Conservation (phyloP, 2,329 filamentous ascomycete species). For the Diplodia mutila region DNA sequence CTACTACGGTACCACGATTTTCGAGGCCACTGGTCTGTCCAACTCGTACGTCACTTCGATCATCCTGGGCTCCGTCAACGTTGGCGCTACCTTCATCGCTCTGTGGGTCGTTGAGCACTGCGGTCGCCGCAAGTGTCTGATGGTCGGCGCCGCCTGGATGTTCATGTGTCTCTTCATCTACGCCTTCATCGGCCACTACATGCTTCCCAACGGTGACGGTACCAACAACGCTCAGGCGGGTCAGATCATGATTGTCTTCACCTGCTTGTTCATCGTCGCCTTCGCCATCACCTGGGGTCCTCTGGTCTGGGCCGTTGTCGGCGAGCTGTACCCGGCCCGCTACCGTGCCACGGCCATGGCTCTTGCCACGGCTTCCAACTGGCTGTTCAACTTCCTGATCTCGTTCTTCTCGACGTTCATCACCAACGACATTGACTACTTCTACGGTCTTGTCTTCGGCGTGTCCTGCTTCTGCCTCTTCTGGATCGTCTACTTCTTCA, state of each 20-base stretch:
- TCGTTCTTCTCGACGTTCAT: slow-evolving; percentile 82
- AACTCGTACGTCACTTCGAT: slow-evolving; percentile 53
- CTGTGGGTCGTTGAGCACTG: slow-evolving; percentile 53
- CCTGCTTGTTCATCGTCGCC: slow-evolving; percentile 68
- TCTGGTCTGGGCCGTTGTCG: slow-evolving; percentile 70
- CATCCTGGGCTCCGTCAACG: slow-evolving; percentile 54
- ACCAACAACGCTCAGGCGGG: slow-evolving; percentile 52
- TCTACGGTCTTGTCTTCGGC: slow-evolving; percentile 77
- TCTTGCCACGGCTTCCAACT: slow-evolving; percentile 50
- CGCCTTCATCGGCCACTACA: slow-evolving; percentile 51
- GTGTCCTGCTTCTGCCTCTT: slow-evolving; percentile 69
- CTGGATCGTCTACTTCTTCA: slow-evolving; percentile 74
- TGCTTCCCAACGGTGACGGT: slow-evolving; percentile 40
- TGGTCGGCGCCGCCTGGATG: slow-evolving; percentile 53
- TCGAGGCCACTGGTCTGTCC: slow-evolving; percentile 44
- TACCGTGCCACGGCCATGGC: slow-evolving; percentile 43
- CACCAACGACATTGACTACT: slow-evolving; percentile 69
- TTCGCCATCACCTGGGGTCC: slow-evolving; percentile 74
- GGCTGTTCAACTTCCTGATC: slow-evolving; percentile 49
- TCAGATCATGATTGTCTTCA: slow-evolving; percentile 67
- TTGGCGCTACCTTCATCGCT: slow-evolving; percentile 52
- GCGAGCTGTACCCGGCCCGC: slow-evolving; percentile 66
- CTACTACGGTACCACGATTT: slow-evolving; percentile 55
- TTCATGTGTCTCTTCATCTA: slow-evolving; percentile 63
- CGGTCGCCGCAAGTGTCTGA: slow-evolving; percentile 51